Evolutionary conservation across 176 grass and related monocot species (phyloP), one percentile per base, ranked within the genome.

Genomic region (Cocos nucifera): DNA sequence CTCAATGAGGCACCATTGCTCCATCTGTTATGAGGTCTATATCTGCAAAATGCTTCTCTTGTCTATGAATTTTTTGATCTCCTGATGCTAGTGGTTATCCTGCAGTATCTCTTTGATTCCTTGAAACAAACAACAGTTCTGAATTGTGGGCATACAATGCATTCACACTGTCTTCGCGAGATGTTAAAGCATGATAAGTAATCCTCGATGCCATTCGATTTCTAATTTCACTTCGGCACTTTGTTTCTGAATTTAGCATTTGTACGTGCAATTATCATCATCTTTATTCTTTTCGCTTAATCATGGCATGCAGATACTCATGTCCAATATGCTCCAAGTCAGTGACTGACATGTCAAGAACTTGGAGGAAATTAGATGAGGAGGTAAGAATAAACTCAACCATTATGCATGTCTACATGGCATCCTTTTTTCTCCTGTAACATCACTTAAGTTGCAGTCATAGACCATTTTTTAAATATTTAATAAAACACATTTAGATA

Each of bases 181-280:
- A 96, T 96, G 92, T 53, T 96, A 58, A 82, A 85, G 80, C 83
- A 96, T 89, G 78, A 96, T 61, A 90, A 85, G 83, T 96, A 96
- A 74, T 64, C 17, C 54, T 73, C 76, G 62, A 71, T 74, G 54
- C 61, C 63, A 35, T 49, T 75, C 0, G 8, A 50, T 15, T 26
- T 22, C 75, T 51, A 44, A 48, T 9, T 7, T 12, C 27, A 21
- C 5, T 58, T 63, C 12, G 16, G 35, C 35, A 14, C 6, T 44
- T 10, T 3, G 10, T 30, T 30, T 30, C 35, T 44, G 8, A 44
- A 44, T 44, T 14, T 14, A 44, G 35, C 35, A 44, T 44, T 44
- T 44, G 9, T 44, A 44, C 14, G 10, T 44, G 35, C 10, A 44
- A 44, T 44, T 44, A 44, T 56, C 16, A 22, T 56, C 19, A 22